These are phyloP conservation scores for Boletus vermiculosoides DNA, from an alignment of 768 basidiomycete species.

Conservation along the genomic window DNA sequence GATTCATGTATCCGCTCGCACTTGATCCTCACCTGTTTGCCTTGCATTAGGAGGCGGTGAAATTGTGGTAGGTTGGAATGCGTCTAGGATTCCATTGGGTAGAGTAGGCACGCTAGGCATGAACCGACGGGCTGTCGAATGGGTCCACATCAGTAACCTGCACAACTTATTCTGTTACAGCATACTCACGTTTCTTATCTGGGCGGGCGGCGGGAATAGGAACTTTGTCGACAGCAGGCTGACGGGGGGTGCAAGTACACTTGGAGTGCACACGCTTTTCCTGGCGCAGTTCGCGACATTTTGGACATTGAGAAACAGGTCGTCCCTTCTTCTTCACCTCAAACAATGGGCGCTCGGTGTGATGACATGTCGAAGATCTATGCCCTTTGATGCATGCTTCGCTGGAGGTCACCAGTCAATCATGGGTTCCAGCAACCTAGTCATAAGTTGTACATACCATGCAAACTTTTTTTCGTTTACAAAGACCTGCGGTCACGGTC, in stretches of 20 bases:
- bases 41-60: constrained; percentile 41
- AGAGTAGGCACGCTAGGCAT: constrained; percentile 70
- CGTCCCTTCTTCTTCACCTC: constrained; percentile 94
- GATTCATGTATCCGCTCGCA: background rate
- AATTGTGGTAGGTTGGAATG: constrained; percentile 30
- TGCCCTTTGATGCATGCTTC: constrained; percentile 95
- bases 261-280: constrained; percentile 80
- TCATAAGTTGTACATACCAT: constrained; percentile 48
- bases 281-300: constrained; percentile 79
- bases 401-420: constrained; percentile 40
- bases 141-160: constrained; percentile 18
- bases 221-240: constrained; percentile 28
- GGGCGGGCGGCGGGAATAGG: constrained; percentile 34
- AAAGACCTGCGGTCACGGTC: constrained; percentile 49
- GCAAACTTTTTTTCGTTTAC: constrained; percentile 74
- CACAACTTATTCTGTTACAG: background rate
- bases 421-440: background rate
- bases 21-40: constrained; percentile 44
- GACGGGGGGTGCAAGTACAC: constrained; percentile 62
- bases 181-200: constrained; percentile 34
- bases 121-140: constrained; percentile 57
- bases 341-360: constrained; percentile 85
- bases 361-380: constrained; percentile 83
- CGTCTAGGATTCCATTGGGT: constrained; percentile 72
- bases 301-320: constrained; percentile 85